phyloP scores from a whole-genome alignment of 306 rosid genomes.

The Sicyos edulis region DNA sequence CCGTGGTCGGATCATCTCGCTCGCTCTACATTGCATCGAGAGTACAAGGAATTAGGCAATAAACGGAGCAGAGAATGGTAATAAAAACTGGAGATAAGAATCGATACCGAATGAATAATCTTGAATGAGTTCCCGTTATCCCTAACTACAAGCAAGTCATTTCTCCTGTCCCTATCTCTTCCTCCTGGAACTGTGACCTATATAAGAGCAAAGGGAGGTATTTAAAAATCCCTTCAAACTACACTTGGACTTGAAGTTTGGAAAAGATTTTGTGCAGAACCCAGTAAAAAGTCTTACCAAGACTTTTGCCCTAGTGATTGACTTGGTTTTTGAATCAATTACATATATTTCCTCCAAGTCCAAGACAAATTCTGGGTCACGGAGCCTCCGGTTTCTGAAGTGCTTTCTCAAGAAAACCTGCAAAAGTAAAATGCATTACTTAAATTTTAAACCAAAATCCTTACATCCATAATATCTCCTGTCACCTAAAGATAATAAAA shows the following conservation, averaged over 20 bases:
- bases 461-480: not conserved
- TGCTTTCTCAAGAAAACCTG: conserved; percentile 90
- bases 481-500: not conserved
- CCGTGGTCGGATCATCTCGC: conserved; percentile 74
- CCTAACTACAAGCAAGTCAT: conserved; percentile 70
- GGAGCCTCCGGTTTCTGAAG: conserved; percentile 65
- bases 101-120: conserved; percentile 53
- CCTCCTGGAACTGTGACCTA: conserved; percentile 90
- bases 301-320: conserved; percentile 81
- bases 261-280: not conserved
- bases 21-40: conserved; percentile 53
- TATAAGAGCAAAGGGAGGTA: conserved; percentile 18
- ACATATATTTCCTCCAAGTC: conserved; percentile 93
- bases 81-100: conserved; percentile 22
- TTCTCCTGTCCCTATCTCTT: conserved; percentile 72
- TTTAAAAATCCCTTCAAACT: not conserved
- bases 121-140: conserved; percentile 80
- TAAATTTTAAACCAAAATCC: conserved; percentile 1
- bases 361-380: conserved; percentile 77
- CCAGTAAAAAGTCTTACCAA: conserved; percentile 44
- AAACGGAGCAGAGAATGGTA: conserved; percentile 16
- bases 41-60: conserved; percentile 20
- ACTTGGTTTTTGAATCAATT: conserved; percentile 78
- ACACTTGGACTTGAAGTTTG: not conserved
- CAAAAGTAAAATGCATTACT: conserved; percentile 22